Evolutionary conservation across 2,329 filamentous ascomycete species (phyloP).

Genomic region (Simplicillium sp.): DNA sequence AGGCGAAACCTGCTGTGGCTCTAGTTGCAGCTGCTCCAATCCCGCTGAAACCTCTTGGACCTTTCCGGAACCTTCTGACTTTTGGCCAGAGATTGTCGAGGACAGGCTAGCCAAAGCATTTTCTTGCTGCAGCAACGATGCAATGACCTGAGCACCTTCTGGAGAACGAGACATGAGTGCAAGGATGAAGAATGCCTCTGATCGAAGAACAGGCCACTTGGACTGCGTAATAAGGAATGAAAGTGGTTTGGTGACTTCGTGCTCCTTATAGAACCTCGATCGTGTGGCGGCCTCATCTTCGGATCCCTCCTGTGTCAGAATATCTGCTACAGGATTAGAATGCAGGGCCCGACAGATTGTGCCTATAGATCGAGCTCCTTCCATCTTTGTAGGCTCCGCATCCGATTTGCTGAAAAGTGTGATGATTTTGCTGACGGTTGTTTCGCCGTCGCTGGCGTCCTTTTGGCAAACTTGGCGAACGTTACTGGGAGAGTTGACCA

Average conservation of each 20-base stretch:
- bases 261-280: constrained; percentile 33
- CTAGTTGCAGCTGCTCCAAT: constrained; percentile 26
- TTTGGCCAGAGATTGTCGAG: constrained; percentile 37
- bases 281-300: constrained; percentile 14
- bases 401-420: constrained; percentile 27
- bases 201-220: constrained; percentile 49
- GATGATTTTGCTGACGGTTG: constrained; percentile 24
- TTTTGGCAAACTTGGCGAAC: constrained; percentile 34
- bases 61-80: constrained; percentile 6
- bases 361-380: constrained; percentile 44
- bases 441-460: background rate
- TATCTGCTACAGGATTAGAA: constrained; percentile 21
- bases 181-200: constrained; percentile 53
- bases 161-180: constrained; percentile 47
- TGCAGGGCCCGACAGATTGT: constrained; percentile 47
- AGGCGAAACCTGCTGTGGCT: constrained; percentile 38
- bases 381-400: constrained; percentile 45
- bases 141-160: constrained; percentile 37
- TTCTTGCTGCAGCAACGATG: constrained; percentile 29
- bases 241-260: constrained; percentile 34
- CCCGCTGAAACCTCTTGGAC: constrained; percentile 11
- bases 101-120: constrained; percentile 34
- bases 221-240: constrained; percentile 44
- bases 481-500: constrained; percentile 43
- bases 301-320: constrained; percentile 13